Evolutionary conservation across 768 basidiomycete genomes (phyloP), one percentile per base, ranked within the genome.

Genomic region (Suillus brevipes): DNA sequence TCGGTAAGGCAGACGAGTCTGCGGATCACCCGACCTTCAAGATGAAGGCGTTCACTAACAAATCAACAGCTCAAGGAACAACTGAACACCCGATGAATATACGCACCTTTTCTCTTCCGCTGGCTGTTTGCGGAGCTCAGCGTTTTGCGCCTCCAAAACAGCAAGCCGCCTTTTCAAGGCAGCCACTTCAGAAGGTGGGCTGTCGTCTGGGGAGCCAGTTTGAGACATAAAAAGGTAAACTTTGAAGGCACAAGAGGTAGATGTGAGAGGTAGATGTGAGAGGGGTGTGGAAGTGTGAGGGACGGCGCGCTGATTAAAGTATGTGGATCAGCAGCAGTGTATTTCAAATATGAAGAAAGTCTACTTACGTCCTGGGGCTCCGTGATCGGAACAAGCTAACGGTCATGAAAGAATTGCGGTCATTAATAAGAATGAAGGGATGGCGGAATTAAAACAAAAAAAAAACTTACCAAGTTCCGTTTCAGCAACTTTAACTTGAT

Each of bases 1-100:
- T 65, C 63, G 0, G 40, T 25, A 1, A 70, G 64, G 56, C 57
- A 60, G 0, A 70, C 63, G 2, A 70, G 69, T 55, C 66, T 42
- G 4, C 28, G 53, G 2, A 70, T 66, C 6, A 25, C 62, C 3
- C 42, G 53, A n/a, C 68, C 68, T 16, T 69, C 61, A 16, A 53
- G 34, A 59, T 2, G 9, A 61, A 59, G 14, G 61, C 60, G 28
- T 13, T 28, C 1, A 4, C 69, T 69, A 42, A 13, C 16, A 40
- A 14, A 10, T 25, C 6, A 49, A 25, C 25, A 13, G 6, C 6
- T 49, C 47, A 49, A 25, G 23, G 47, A 23, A 23, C 14, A 25
- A 25, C 23, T 23, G 5, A 1, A 25, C 13, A 14, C 47, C 14
- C 13, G 47, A 49, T 13, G 6, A 13, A 12, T 1, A 49, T 60